Conservation (phyloP, 495 filamentous ascomycete genomes). For the Penicillium subrubescens region DNA sequence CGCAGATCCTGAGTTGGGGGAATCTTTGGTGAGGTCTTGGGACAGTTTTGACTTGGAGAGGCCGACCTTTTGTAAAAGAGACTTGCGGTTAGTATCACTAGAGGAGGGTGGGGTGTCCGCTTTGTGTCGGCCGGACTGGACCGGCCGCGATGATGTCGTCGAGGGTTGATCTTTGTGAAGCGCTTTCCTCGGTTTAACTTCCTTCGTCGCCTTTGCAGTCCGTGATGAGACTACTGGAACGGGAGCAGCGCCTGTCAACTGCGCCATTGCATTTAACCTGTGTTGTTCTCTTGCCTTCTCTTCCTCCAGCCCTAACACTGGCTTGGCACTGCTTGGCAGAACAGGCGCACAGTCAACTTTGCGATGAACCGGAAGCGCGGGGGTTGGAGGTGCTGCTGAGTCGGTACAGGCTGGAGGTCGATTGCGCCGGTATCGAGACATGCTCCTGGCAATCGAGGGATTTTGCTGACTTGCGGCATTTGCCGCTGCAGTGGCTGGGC, state of each 20-base stretch:
- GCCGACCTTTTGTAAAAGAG: conserved; percentile 32
- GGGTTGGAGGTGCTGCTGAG: conserved; percentile 21
- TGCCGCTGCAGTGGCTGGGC: background rate
- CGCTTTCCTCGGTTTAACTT: background rate
- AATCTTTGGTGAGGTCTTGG: conserved; percentile 20
- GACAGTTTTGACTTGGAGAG: conserved; percentile 2
- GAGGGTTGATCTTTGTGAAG: background rate
- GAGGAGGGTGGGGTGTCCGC: background rate
- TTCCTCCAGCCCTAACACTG: conserved; percentile 27
- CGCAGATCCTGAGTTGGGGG: background rate
- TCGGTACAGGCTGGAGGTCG: conserved; percentile 28
- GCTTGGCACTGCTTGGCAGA: conserved; percentile 8
- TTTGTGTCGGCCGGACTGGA: background rate
- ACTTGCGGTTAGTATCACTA: conserved; percentile 20
- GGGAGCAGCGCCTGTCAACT: conserved; percentile 35
- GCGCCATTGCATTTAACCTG: conserved; percentile 40
- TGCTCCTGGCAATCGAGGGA: conserved; percentile 53
- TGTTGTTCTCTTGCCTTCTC: conserved; percentile 46
- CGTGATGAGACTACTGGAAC: conserved; percentile 18
- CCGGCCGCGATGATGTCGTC: background rate
- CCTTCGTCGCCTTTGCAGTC: conserved; percentile 17
- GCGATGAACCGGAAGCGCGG: conserved; percentile 34
- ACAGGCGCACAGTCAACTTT: background rate
- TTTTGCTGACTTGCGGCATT: conserved; percentile 19
- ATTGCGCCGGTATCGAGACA: conserved; percentile 60